A percentile compares a stretch with the other conserved stretches of the same genome.
Evolutionary conservation across 2,329 filamentous ascomycete species (phyloP).

Genomic region (Microdochium paspali): DNA sequence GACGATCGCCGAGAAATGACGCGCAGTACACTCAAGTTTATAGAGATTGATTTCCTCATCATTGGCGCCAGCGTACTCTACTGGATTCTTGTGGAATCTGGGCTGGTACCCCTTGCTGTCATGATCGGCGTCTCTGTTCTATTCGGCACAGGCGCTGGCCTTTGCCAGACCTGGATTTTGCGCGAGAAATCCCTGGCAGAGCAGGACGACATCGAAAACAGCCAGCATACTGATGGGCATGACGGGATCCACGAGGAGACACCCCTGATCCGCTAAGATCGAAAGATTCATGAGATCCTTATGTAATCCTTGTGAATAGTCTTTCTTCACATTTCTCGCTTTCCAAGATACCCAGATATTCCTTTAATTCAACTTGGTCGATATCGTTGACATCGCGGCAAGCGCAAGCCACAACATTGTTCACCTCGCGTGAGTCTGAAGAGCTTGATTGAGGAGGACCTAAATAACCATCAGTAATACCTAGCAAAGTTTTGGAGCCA

Average conservation of each 20-base stretch:
- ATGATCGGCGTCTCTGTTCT: conserved; percentile 15
- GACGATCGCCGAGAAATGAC: conserved; percentile 42
- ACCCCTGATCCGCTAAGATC: neutral
- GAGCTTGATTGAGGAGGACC: too few relatives aligned
- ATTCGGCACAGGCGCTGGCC: conserved; percentile 25
- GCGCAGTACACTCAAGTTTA: conserved; percentile 31
- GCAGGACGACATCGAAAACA: neutral
- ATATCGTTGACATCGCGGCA: too few relatives aligned
- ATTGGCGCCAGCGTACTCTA: conserved; percentile 38
- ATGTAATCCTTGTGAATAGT: neutral
- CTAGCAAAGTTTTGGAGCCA: too few relatives aligned
- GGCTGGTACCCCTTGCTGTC: conserved; percentile 23
- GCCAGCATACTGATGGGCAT: conserved; percentile 14
- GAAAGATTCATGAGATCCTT: neutral
- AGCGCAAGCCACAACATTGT: too few relatives aligned
- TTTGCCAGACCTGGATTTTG: conserved; percentile 16
- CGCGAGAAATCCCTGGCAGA: conserved; percentile 6
- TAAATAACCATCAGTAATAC: too few relatives aligned
- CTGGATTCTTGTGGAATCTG: conserved; percentile 42
- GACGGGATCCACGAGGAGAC: neutral
- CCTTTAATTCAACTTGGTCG: neutral
- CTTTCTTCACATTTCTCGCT: neutral
- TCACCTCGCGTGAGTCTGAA: too few relatives aligned
- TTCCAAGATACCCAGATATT: neutral
- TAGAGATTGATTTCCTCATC: conserved; percentile 36